Conservation (phyloP, 192 early-diverging fungal genomes). For the Backusella tuberculispora region DNA sequence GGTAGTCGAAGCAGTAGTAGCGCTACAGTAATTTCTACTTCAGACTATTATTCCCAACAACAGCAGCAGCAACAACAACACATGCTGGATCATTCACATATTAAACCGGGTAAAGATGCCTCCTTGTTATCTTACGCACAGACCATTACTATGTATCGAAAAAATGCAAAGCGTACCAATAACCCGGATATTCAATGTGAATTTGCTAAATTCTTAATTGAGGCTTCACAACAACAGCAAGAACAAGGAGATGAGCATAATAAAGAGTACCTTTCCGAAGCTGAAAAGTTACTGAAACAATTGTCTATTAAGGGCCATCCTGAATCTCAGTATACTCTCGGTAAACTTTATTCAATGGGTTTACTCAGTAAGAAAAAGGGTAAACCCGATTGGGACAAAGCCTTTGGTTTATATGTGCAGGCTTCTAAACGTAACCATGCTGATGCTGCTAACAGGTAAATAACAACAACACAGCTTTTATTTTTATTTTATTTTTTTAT, state of each 20-base stretch:
- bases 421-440: conserved; percentile 72
- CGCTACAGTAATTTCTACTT: not conserved
- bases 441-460: conserved; percentile 58
- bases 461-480: not conserved
- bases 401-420: conserved; percentile 62
- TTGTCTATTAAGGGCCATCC: conserved; percentile 57
- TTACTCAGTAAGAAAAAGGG: conserved; percentile 55
- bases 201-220: conserved; percentile 67
- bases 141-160: conserved; percentile 60
- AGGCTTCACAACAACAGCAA: conserved; percentile 46
- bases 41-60: not conserved
- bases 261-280: conserved; percentile 64
- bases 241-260: not conserved
- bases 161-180: conserved; percentile 66
- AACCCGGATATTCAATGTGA: conserved; percentile 63
- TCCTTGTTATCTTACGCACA: conserved; percentile 57
- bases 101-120: conserved; percentile 62
- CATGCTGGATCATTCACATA: conserved; percentile 55
- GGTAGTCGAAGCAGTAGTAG: not conserved
- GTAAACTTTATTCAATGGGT: conserved; percentile 64
- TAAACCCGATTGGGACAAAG: conserved; percentile 65
- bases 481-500: not conserved
- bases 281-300: conserved; percentile 62
- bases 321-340: conserved; percentile 69
- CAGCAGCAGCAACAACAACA: conserved; percentile 17